These are phyloP conservation scores for Didymella lethalis DNA, from an alignment of 2,329 filamentous ascomycete species.

Conservation along the genomic window DNA sequence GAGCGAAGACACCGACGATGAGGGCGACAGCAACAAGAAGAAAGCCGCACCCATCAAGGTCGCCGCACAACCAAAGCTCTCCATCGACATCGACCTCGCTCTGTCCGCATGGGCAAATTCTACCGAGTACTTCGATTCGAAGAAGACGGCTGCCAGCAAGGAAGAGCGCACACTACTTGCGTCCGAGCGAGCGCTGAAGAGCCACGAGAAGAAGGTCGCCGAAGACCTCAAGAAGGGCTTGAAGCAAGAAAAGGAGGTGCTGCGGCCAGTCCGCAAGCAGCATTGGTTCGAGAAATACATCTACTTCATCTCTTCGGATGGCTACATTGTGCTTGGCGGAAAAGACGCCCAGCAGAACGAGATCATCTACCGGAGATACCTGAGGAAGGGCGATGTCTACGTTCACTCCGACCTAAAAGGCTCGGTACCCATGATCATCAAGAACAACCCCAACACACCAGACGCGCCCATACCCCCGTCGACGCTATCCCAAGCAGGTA, in stretches of 20 bases:
- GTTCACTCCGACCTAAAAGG: conserved; percentile 89
- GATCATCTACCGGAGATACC: conserved; percentile 83
- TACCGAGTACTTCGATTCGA: conserved; percentile 89
- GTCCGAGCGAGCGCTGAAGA: conserved; percentile 83
- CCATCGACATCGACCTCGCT: conserved; percentile 84
- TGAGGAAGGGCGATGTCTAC: conserved; percentile 90
- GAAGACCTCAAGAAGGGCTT: conserved; percentile 85
- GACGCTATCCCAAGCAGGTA: conserved; percentile 89
- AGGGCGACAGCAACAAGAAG: conserved; percentile 59
- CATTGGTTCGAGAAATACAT: conserved; percentile 98
- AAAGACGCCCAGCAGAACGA: conserved; percentile 91
- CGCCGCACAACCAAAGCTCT: conserved; percentile 59
- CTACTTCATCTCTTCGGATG: conserved; percentile 95
- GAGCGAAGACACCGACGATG: conserved; percentile 67
- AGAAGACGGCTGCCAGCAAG: conserved; percentile 82
- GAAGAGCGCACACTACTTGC: conserved; percentile 86
- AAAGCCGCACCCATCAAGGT: conserved; percentile 52
- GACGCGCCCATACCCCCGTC: conserved; percentile 90
- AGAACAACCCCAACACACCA: conserved; percentile 79
- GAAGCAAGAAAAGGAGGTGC: conserved; percentile 88
- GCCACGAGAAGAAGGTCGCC: conserved; percentile 85
- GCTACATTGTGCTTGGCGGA: conserved; percentile 88
- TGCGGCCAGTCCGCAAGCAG: conserved; percentile 81
- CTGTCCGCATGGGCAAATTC: conserved; percentile 90
- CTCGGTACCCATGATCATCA: conserved; percentile 85